Percentiles rank a stretch among this genome's conserved stretches.
Conservation (phyloP, 2,329 filamentous ascomycete species). For the Phialemoniopsis sp. region DNA sequence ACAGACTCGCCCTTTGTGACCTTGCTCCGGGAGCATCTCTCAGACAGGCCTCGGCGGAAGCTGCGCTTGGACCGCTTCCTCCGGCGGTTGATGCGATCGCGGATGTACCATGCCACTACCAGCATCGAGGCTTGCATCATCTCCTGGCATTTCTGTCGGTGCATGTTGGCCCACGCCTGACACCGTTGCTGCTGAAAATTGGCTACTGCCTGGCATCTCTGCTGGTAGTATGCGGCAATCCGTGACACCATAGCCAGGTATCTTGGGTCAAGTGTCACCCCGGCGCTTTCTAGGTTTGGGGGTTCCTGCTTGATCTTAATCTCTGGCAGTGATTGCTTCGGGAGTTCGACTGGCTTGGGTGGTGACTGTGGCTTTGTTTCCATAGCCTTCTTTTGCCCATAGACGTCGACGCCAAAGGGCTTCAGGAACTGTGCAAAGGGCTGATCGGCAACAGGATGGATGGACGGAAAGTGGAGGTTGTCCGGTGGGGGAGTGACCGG, state of each 20-base stretch:
- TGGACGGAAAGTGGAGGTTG: conserved; percentile 24
- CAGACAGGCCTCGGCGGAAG: conserved; percentile 33
- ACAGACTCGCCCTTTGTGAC: conserved; percentile 34
- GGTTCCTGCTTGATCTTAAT: conserved; percentile 6
- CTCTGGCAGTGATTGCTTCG: conserved; percentile 4
- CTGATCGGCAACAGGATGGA: conserved; percentile 7
- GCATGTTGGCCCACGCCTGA: conserved; percentile 40
- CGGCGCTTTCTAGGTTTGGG: conserved; percentile 6
- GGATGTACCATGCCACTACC: conserved; percentile 44
- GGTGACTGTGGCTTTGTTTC: neutral
- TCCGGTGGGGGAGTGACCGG: conserved; percentile 35
- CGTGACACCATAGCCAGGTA: conserved; percentile 41
- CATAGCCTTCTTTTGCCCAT: conserved; percentile 2
- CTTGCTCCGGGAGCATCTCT: conserved; percentile 17
- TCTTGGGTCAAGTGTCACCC: conserved; percentile 27
- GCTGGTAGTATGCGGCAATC: conserved; percentile 44
- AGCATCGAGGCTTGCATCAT: conserved; percentile 45
- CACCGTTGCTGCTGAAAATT: conserved; percentile 43
- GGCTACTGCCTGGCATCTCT: conserved; percentile 40
- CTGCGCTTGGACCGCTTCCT: conserved; percentile 33
- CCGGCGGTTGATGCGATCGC: conserved; percentile 39
- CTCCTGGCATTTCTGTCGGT: conserved; percentile 42
- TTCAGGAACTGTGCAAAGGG: conserved; percentile 12
- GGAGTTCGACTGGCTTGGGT: too few species aligned
- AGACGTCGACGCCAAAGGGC: conserved; percentile 14